Base-by-base conservation (phyloP, 2,329 filamentous ascomycete genomes). In the Corynespora cassiicola region DNA sequence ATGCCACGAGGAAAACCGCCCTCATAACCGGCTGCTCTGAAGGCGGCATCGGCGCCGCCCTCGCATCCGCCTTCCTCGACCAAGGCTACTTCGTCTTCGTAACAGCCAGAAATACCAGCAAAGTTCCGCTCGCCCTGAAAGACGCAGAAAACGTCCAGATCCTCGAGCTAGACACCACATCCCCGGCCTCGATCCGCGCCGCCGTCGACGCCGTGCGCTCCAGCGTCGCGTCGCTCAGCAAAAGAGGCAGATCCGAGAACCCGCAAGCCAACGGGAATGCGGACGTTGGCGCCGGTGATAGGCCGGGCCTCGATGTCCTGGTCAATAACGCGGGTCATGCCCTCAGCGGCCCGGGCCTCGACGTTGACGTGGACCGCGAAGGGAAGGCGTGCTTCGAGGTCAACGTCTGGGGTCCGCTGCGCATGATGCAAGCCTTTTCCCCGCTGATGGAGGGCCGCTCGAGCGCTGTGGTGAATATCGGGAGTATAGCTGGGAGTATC, bases 321-420 rank as follows among this genome's bases (percentile, higher is more conserved):
- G 26, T 76, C 38, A 76, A 76, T 53, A 77, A 76, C 36, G 69
- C 74, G 9, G 74, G 68, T 2, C 31, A 36, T 2, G 51, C 47
- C n/a, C 59, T 58, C n/a, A 46, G 57, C 7, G 56, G 56, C 39
- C 74, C 72, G 1, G 43, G 66, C 4, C 36, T 75, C 9, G 54
- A 56, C 20, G 26, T 31, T 5, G 31, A 49, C 18, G 31, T 58
- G 7, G 47, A 37, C 2, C n/a, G n/a, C n/a, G 19, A 47, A 12
- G 50, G 30, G 6, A 49, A 42, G 20, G 26, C 31, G 8, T 8
- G 47, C 2, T 56, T 52, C 21, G 48, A 58, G 9, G 52, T 70
- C 11, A 77, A 77, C 44, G 53, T 73, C 15, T 75, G 65, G 61
- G 65, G 65, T 2, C 24, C 58, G 1, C 28, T 75, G 5, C 42